Percentiles rank a stretch among this genome's conserved stretches.
phyloP scores from a whole-genome alignment of 495 filamentous ascomycete genomes.

The Penicillium parvum region DNA sequence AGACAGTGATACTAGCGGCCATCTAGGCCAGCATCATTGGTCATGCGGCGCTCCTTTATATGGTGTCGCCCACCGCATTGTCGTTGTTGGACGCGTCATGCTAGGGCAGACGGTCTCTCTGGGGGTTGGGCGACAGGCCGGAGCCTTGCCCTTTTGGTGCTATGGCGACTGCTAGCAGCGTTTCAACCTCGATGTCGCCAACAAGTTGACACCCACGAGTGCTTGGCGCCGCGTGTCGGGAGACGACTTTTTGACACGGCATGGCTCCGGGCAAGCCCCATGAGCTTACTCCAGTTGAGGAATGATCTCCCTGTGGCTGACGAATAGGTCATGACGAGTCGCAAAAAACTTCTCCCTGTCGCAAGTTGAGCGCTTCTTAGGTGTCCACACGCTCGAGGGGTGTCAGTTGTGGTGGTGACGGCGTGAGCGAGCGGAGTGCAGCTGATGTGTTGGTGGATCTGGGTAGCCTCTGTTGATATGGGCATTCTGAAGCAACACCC shows the following conservation, averaged over 20 bases:
- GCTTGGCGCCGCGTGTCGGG: conserved; percentile 20
- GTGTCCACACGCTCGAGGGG: too few relatives aligned
- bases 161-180: background rate
- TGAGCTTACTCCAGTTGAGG: conserved; percentile 18
- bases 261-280: conserved; percentile 10
- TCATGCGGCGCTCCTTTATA: conserved; percentile 2
- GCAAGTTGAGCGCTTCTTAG: too few relatives aligned
- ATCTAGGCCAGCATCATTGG: background rate
- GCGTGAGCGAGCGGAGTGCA: too few relatives aligned
- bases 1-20: too few relatives aligned
- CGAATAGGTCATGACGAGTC: conserved; percentile 6
- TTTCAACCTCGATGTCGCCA: background rate
- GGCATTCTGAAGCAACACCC: too few relatives aligned
- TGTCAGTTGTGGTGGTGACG: too few relatives aligned
- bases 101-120: background rate
- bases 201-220: background rate
- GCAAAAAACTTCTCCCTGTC: conserved; percentile 1
- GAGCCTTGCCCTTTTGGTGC: background rate
- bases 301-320: conserved; percentile 9
- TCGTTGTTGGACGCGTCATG: background rate
- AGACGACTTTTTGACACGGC: background rate
- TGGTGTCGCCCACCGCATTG: background rate
- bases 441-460: too few relatives aligned
- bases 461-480: too few relatives aligned
- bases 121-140: background rate